A percentile compares a stretch with the other conserved stretches of the same genome.
Evolutionary conservation across 225 moss, liverwort and hornwort species (phyloP).

Genomic region (Rhytidiadelphus loreus): DNA sequence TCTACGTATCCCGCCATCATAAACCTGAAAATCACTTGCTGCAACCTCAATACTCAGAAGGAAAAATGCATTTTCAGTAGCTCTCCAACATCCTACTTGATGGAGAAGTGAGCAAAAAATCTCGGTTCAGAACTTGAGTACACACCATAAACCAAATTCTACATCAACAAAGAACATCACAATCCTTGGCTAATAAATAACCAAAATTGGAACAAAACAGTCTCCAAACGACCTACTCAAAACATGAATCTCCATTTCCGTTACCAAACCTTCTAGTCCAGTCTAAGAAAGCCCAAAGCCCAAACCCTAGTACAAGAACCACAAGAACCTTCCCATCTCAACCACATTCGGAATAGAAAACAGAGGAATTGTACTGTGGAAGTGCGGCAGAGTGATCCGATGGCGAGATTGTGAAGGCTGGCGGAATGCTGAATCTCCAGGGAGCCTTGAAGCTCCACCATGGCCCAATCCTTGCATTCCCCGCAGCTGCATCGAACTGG

Average conservation of each 20-base stretch:
- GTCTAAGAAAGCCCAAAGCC: background rate
- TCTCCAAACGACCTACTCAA: background rate
- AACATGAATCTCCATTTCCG: background rate
- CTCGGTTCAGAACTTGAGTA: background rate
- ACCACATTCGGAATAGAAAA: background rate
- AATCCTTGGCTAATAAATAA: background rate
- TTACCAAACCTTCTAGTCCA: background rate
- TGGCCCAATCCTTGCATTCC: constrained; percentile 52
- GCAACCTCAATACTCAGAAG: background rate
- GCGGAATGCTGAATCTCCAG: constrained; percentile 41
- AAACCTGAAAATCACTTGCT: background rate
- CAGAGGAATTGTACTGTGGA: constrained; percentile 4
- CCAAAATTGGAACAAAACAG: background rate
- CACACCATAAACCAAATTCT: background rate
- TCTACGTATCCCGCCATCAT: background rate
- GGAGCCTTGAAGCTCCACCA: constrained; percentile 63
- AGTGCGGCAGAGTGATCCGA: constrained; percentile 46
- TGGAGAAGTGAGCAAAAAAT: background rate
- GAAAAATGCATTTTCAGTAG: background rate
- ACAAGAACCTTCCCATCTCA: background rate
- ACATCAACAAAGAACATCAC: background rate
- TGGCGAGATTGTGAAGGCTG: constrained; percentile 27
- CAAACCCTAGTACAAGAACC: background rate
- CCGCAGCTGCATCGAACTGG: constrained; percentile 49
- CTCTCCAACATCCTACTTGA: background rate